phyloP scores from a whole-genome alignment of 352 stramenopile species.

The Phytophthora sp. region DNA sequence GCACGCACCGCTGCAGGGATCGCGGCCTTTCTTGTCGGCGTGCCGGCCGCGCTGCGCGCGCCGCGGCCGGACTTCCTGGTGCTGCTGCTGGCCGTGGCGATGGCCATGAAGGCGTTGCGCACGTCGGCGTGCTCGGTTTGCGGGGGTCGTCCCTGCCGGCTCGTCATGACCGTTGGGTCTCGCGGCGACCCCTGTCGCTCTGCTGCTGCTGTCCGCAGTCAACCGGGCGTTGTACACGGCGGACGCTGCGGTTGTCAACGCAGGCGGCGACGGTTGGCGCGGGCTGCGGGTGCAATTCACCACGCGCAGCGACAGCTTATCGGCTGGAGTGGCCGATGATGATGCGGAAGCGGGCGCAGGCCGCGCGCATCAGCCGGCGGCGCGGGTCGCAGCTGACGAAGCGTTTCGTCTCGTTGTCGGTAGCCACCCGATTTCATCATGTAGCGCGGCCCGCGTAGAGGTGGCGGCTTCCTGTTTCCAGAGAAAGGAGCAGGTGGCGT shows the following conservation, averaged over 20 bases:
- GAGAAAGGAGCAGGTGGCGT: conserved; percentile 9
- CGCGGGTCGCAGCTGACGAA: conserved; percentile 8
- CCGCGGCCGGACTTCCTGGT: conserved; percentile 3
- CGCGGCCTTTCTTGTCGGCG: conserved; percentile 22
- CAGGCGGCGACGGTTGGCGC: neutral
- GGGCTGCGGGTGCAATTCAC: neutral
- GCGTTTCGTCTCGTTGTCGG: conserved; percentile 27
- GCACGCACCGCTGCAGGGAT: conserved; percentile 32
- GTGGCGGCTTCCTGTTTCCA: conserved; percentile 13
- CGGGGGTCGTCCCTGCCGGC: conserved; percentile 5
- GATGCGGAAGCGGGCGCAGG: conserved; percentile 13
- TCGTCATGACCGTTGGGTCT: too few species aligned
- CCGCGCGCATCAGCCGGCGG: conserved; percentile 8
- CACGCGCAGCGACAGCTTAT: neutral
- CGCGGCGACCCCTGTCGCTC: too few species aligned
- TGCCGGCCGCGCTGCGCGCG: conserved; percentile 11
- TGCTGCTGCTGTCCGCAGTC: too few species aligned
- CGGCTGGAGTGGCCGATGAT: conserved; percentile 15
- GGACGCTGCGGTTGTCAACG: conserved; percentile 1
- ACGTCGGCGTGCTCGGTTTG: neutral
- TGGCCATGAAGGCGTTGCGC: conserved; percentile 14
- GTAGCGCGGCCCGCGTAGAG: conserved; percentile 18
- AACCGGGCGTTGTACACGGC: conserved; percentile 8
- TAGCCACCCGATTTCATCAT: conserved; percentile 34
- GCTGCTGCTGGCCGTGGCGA: conserved; percentile 1